Base-by-base conservation (phyloP, 495 filamentous ascomycete species). In the Penicillium silybi region DNA sequence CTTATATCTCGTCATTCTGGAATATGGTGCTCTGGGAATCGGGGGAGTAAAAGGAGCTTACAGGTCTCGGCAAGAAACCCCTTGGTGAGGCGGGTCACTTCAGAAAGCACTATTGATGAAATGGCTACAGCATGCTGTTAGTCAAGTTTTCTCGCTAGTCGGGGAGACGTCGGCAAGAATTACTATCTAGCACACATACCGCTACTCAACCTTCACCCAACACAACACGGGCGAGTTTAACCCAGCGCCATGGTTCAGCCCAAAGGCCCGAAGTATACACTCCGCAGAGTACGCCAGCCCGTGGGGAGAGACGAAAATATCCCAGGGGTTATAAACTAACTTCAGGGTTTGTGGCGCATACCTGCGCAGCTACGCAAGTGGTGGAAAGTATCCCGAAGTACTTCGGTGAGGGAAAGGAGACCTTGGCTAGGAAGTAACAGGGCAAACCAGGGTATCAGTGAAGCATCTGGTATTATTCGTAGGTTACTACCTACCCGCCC, bases 181-280 rank as follows among this genome's bases (percentile, higher is more conserved):
- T 13, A 9, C 11, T 20, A 4, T 19, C 2, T 32, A 23, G 41
- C n/a, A 52, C 41, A 52, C 41, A 16, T 45, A 52, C 41, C n/a
- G 41, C 49, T 16, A 6, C 39, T 22, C 22, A 4, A 4, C 40
- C 18, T 18, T 22, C 34, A 15, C 45, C 49, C n/a, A n/a, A 17
- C 44, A 45, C 49, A 46, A 45, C 49, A 46, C 29, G 10, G 49
- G 32, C 41, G 41, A 52, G 35, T 45, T 52, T 1, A 52, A 23
- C 15, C 32, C 41, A 37, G 32, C 41, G 25, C 40, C 34, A 3
- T 11, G 26, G 18, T 45, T n/a, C 9, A 39, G 41, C 15, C 29
- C 29, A 29, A 52, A 45, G 6, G 41, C 20, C 29, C 49, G 32
- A 19, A 20, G 6, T 5, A 45, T 27, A 27, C 41, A 46, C 3